Conservation (phyloP, 768 basidiomycete species). For the Boletus bicolor region DNA sequence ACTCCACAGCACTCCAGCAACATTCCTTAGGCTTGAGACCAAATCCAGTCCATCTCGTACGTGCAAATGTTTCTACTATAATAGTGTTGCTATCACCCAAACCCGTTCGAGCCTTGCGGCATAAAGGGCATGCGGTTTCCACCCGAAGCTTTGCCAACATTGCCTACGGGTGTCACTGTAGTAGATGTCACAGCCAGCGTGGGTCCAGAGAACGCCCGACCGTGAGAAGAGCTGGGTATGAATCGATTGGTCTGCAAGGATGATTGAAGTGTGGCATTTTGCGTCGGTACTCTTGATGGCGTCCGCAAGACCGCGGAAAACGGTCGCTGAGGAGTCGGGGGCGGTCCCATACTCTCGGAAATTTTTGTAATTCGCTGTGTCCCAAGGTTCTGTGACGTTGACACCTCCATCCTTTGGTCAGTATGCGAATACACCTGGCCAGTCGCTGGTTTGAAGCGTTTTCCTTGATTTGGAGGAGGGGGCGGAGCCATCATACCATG, state of each 20-base stretch:
- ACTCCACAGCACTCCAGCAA: not conserved
- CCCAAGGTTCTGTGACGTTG: slow-evolving; percentile 9
- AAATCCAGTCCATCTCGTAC: not conserved
- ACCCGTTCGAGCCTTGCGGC: slow-evolving; percentile 32
- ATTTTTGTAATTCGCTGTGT: slow-evolving; percentile 25
- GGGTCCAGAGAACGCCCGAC: slow-evolving; percentile 21
- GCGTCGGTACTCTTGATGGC: slow-evolving; percentile 23
- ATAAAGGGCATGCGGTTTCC: slow-evolving; percentile 57
- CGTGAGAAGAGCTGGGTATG: slow-evolving; percentile 26
- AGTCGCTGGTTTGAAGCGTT: slow-evolving; percentile 25
- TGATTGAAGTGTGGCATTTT: slow-evolving; percentile 9
- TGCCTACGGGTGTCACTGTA: slow-evolving; percentile 8
- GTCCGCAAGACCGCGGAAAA: slow-evolving; percentile 25
- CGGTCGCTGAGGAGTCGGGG: slow-evolving; percentile 45
- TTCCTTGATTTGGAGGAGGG: slow-evolving; percentile 21
- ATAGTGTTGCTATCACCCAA: slow-evolving; percentile 23
- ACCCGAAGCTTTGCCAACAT: slow-evolving; percentile 22
- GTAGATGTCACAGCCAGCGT: slow-evolving; percentile 21
- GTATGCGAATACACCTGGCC: slow-evolving; percentile 11
- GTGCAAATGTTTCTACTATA: slow-evolving; percentile 4
- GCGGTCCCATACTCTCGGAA: slow-evolving; percentile 46
- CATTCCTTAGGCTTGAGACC: not conserved
- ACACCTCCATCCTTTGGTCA: slow-evolving; percentile 11
- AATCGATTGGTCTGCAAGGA: slow-evolving; percentile 31
- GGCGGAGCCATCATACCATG: slow-evolving; percentile 33